phyloP scores from a whole-genome alignment of 2,329 filamentous ascomycete species.

The Stenocarpella maydis region DNA sequence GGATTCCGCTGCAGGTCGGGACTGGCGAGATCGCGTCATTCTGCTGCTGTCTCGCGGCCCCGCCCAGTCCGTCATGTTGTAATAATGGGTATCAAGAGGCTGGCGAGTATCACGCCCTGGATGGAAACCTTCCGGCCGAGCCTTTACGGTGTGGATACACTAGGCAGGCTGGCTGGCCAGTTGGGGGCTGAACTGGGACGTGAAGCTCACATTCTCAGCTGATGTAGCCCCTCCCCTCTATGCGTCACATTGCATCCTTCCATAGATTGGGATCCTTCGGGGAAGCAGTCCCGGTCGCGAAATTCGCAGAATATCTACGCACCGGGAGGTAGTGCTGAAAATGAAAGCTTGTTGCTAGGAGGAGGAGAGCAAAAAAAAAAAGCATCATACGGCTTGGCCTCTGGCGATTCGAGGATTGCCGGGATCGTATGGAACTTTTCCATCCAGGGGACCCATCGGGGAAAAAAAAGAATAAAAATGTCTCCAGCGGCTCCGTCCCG shows the following conservation, averaged over 20 bases:
- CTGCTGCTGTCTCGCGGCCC: conserved; percentile 23
- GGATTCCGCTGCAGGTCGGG: conserved; percentile 16
- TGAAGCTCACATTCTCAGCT: conserved; percentile 14
- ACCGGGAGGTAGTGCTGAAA: conserved; percentile 19
- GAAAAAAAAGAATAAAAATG: neutral
- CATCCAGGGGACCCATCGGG: conserved; percentile 22
- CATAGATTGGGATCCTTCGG: conserved; percentile 6
- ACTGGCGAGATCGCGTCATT: conserved; percentile 19
- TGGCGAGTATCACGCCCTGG: conserved; percentile 33
- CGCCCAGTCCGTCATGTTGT: conserved; percentile 22
- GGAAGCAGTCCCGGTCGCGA: conserved; percentile 2
- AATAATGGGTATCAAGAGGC: conserved; percentile 14
- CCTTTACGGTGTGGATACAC: neutral
- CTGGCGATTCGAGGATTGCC: conserved; percentile 29
- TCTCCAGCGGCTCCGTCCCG: conserved; percentile 11
- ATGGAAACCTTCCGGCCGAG: conserved; percentile 28
- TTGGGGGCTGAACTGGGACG: conserved; percentile 15
- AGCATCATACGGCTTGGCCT: conserved; percentile 18
- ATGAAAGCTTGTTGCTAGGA: conserved; percentile 17
- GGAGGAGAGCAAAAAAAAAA: conserved; percentile 23
- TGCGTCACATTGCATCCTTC: conserved; percentile 14
- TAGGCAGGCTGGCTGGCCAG: neutral
- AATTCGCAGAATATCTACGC: conserved; percentile 3
- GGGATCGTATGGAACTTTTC: conserved; percentile 32
- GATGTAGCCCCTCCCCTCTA: neutral